Evolutionary conservation across 495 filamentous ascomycete genomes (phyloP), one percentile per base, ranked within the genome.

Genomic region (Penicillium atrosanguineum): DNA sequence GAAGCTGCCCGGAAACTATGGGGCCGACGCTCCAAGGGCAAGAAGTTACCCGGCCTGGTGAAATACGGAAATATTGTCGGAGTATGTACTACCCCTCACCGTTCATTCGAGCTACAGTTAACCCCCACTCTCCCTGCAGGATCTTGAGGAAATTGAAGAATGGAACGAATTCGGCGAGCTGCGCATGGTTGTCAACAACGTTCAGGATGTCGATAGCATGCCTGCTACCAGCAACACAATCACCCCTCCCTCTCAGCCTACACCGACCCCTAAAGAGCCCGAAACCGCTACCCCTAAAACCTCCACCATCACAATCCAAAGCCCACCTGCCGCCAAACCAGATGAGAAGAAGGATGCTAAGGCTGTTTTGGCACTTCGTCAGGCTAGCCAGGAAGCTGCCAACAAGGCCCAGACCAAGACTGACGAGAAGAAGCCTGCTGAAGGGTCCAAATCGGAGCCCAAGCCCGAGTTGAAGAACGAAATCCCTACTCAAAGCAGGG

Each of bases 121-220:
- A 53, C 52, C 23, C 34, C 41, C 8, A 8, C n/a, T 11, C 23
- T 21, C 1, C 16, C 14, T 53, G 23, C 56, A 96, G 91, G 94
- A 97, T 65, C 77, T 96, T 21, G 90, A 95, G 52, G 82, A 97
- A 64, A 82, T 96, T 50, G 94, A 98, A 74, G 94, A 97, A 66
- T 97, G 95, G 95, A 98, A 98, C 72, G 94, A 98, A 62, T 96
- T 93, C 64, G 93, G 89, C 64, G 94, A 97, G 75, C 80, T 98
- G 50, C 92, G 94, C 67, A 82, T 94, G 68, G 83, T 89, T 53
- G 78, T 97, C 49, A 86, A 75, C 20, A 71, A 59, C 42, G 68
- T 71, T 26, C 59, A 72, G 50, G 70, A 72, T 39, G 51, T 74
- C 8, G 68, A 64, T 28, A 62, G 64, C 31, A 64, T 77, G 51